Base-by-base conservation (phyloP, 164 flowering plant genomes). In the Annona cherimola region DNA sequence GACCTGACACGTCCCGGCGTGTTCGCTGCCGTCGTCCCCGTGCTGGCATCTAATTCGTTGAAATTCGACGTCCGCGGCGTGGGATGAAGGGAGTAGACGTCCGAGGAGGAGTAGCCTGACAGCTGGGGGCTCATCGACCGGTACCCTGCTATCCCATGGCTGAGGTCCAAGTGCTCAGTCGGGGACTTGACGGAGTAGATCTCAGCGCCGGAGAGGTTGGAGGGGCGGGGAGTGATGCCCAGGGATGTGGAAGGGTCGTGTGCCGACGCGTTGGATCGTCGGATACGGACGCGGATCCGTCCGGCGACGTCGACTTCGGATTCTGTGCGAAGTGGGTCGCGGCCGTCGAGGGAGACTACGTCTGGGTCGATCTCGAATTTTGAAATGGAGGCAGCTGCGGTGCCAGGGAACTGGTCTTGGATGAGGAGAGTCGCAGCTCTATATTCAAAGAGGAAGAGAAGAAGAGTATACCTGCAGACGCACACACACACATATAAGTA, bases 31-130 rank as follows among this genome's bases (percentile, higher is more conserved):
- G 86, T 73, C 61, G 54, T 75, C 1, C 76, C 68, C 0, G 77
- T 76, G 0, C 76, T 76, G 1, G 76, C 57, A 9, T 86, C 90
- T 79, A 84, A 1, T 59, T 86, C 90, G 42, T 85, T 85, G 76
- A 87, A 85, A 11, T 84, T 87, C 6, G 90, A 87, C 0, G 84
- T 87, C 12, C 88, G 62, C 1, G 90, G 90, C 4, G 90, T 87
- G 4, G 90, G 90, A 70, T 84, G 90, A n/a, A 84, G 86, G 19
- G 90, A 86, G 76, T 86, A 84, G 0, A 85, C 90, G 41, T 85
- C 90, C 44, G 90, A 87, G 3, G 90, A 87, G 0, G 87, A 87
- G 71, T 87, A 87, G 0, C 88, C 88, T 5, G 88, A 87, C 3
- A 84, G 43, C 63, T 81, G 72, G 4, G 90, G 90, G 66, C 90